phyloP scores from a whole-genome alignment of 2,329 filamentous ascomycete species.

The Cryphonectria parasitica region DNA sequence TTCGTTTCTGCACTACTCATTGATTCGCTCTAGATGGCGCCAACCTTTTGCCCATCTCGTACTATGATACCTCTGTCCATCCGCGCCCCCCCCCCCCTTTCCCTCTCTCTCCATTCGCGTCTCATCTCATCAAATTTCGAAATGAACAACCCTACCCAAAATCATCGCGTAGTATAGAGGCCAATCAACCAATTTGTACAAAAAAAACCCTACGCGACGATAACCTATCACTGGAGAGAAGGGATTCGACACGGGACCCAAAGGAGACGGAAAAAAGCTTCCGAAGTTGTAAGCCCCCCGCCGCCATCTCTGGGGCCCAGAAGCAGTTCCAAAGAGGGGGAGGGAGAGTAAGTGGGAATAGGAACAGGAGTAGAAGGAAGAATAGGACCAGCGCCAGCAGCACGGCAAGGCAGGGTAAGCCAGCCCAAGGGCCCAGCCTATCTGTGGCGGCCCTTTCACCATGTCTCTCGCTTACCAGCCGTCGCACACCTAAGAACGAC shows the following conservation, averaged over 20 bases:
- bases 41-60: not conserved
- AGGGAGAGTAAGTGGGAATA: not conserved
- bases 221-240: not conserved
- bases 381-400: not conserved
- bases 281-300: not conserved
- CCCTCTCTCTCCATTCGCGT: not conserved
- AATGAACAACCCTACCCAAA: not conserved
- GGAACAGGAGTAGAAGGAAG: not conserved
- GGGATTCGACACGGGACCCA: not conserved
- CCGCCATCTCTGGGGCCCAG: too few relatives aligned
- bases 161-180: not conserved
- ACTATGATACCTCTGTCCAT: not conserved
- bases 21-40: not conserved
- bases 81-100: not conserved
- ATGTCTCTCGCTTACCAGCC: conserved; percentile 26
- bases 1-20: not conserved
- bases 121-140: not conserved
- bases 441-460: not conserved
- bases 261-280: not conserved
- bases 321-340: not conserved
- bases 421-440: not conserved
- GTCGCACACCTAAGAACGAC: conserved; percentile 15
- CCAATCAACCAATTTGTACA: not conserved
- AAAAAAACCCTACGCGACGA: not conserved
- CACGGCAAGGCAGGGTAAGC: not conserved